phyloP scores from a whole-genome alignment of 2,329 filamentous ascomycete species.

The Knoxdaviesia capensis region DNA sequence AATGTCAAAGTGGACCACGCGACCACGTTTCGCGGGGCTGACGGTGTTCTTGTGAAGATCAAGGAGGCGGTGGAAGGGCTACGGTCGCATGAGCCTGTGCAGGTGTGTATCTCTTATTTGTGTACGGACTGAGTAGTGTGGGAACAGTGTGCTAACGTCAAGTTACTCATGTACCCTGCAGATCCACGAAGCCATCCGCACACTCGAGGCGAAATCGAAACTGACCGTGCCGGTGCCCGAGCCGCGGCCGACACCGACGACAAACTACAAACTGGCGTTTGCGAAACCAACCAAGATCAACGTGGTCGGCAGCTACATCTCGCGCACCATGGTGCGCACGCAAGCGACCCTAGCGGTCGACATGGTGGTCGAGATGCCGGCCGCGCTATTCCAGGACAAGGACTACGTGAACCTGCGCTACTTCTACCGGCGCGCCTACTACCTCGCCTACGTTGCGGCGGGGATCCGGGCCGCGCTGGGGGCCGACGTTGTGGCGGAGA shows the following conservation, averaged over 20 bases:
- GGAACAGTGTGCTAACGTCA: neutral
- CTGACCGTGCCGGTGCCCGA: conserved; percentile 48
- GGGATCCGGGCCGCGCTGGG: conserved; percentile 39
- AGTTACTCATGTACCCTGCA: conserved; percentile 11
- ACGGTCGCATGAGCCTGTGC: conserved; percentile 24
- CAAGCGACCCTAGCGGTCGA: conserved; percentile 45
- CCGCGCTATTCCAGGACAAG: conserved; percentile 69
- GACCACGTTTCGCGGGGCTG: conserved; percentile 24
- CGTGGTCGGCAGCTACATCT: conserved; percentile 71
- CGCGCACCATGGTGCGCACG: conserved; percentile 51
- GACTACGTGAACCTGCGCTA: conserved; percentile 86
- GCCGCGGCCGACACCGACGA: conserved; percentile 55
- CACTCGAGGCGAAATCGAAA: conserved; percentile 44
- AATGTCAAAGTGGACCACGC: conserved; percentile 32
- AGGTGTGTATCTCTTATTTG: conserved; percentile 18
- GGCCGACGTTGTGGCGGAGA: conserved; percentile 22
- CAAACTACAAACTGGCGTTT: conserved; percentile 67
- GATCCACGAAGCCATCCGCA: conserved; percentile 48
- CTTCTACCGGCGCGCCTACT: conserved; percentile 88
- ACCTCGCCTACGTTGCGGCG: conserved; percentile 61
- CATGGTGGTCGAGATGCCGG: conserved; percentile 73
- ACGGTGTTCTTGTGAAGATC: conserved; percentile 27
- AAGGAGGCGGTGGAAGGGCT: conserved; percentile 32
- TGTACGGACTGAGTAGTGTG: neutral
- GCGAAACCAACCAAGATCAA: conserved; percentile 60